Evolutionary conservation across 495 filamentous ascomycete species (phyloP).

Genomic region (Penicillium coffeae): DNA sequence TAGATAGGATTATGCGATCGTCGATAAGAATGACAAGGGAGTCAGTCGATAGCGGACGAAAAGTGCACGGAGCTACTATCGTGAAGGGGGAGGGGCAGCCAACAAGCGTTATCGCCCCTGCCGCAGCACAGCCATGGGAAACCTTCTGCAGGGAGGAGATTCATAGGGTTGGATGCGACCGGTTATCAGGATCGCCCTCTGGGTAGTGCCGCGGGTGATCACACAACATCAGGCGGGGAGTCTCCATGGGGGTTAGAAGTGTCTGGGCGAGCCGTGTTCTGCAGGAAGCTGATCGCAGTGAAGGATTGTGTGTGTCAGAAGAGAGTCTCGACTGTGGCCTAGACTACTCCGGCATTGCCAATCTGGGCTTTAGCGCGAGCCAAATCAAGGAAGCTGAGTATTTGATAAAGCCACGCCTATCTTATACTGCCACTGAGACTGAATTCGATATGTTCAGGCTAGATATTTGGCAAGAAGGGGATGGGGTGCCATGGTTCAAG

Average conservation of each 20-base stretch:
- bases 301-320: not conserved
- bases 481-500: too few relatives aligned
- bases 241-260: too few relatives aligned
- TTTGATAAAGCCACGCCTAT: constrained; percentile 2
- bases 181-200: too few relatives aligned
- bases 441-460: too few relatives aligned
- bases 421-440: constrained; percentile 1
- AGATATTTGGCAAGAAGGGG: too few relatives aligned
- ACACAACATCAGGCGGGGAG: too few relatives aligned
- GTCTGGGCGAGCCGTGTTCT: not conserved
- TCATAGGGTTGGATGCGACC: constrained; percentile 5
- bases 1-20: too few relatives aligned
- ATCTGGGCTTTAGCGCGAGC: constrained; percentile 12
- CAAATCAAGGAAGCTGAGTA: not conserved
- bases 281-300: not conserved
- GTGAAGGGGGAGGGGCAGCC: constrained; percentile 14
- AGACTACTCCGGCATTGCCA: constrained; percentile 12
- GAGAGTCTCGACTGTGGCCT: not conserved
- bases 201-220: too few relatives aligned
- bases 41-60: constrained; percentile 16
- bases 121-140: constrained; percentile 13
- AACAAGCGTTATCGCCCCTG: constrained; percentile 21
- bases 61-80: constrained; percentile 13
- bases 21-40: too few relatives aligned
- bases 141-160: constrained; percentile 19